These are phyloP conservation scores for Cladosporium colombiae DNA, from an alignment of 2,329 filamentous ascomycete genomes.

Conservation along the genomic window DNA sequence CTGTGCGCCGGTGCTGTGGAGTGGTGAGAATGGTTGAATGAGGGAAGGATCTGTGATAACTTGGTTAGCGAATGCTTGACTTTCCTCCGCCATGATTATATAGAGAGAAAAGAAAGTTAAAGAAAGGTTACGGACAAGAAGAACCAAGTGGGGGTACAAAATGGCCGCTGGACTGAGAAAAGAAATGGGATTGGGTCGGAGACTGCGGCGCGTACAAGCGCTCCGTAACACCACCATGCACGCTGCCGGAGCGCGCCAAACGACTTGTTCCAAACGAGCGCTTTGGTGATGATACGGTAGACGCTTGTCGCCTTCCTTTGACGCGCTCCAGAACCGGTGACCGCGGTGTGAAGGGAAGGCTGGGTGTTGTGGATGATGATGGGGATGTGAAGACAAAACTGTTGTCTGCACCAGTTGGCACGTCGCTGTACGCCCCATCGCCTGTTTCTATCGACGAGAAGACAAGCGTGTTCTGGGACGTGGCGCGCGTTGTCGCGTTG, in stretches of 20 bases:
- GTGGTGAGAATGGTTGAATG: slow-evolving; percentile 54
- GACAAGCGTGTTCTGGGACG: background rate
- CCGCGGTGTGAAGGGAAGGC: slow-evolving; percentile 1
- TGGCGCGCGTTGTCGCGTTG: background rate
- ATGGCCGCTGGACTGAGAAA: slow-evolving; percentile 39
- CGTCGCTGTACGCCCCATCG: background rate
- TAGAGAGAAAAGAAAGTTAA: slow-evolving; percentile 28
- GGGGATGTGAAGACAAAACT: background rate
- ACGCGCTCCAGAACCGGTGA: slow-evolving; percentile 31
- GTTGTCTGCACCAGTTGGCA: background rate
- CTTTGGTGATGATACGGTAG: slow-evolving; percentile 24
- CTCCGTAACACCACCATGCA: slow-evolving; percentile 5
- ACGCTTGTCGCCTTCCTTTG: slow-evolving; percentile 21
- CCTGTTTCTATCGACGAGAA: background rate
- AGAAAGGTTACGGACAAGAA: slow-evolving; percentile 44
- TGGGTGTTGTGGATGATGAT: slow-evolving; percentile 27
- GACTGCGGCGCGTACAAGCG: slow-evolving; percentile 20
- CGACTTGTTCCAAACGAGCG: slow-evolving; percentile 13
- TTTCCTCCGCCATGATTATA: slow-evolving; percentile 19
- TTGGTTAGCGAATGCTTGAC: background rate
- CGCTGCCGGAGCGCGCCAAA: slow-evolving; percentile 20
- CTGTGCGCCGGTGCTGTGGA: slow-evolving; percentile 44
- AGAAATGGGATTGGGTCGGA: slow-evolving; percentile 35
- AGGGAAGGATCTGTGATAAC: slow-evolving; percentile 56
- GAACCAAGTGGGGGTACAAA: slow-evolving; percentile 40